Percentiles rank a stretch among this genome's conserved stretches.
These are phyloP conservation scores for Kappamyces sp. DNA, from an alignment of 192 early-diverging fungal genomes.

Conservation along the genomic window DNA sequence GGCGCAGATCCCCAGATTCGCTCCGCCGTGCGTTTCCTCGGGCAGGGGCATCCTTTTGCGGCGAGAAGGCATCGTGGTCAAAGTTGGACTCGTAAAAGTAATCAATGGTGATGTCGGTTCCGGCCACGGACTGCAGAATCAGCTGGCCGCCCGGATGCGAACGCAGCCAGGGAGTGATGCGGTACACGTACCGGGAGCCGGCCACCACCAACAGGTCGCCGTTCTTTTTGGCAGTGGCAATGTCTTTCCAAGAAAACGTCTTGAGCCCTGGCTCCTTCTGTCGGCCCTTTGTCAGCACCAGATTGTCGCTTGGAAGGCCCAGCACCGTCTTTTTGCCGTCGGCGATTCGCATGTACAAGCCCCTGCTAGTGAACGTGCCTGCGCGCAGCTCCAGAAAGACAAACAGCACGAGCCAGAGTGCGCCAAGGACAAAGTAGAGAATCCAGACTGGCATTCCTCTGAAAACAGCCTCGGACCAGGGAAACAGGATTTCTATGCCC, in stretches of 20 bases:
- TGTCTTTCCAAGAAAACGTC: no score
- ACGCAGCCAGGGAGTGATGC: constrained; percentile 17
- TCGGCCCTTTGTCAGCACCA: no score
- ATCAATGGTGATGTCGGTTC: constrained; percentile 32
- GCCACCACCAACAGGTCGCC: constrained; percentile 26
- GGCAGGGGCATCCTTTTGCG: constrained; percentile 11
- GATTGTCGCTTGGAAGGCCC: no score
- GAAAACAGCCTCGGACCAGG: constrained; percentile 13
- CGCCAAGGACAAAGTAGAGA: constrained; percentile 21
- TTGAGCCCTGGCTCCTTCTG: no score
- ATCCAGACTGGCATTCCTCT: constrained; percentile 16
- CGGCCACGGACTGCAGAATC: constrained; percentile 28
- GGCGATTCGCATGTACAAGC: no score
- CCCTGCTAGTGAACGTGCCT: no score
- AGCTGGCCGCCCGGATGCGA: constrained; percentile 27
- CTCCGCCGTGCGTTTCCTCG: neutral
- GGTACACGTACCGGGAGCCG: constrained; percentile 20
- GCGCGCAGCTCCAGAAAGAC: constrained; percentile 12
- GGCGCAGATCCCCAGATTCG: neutral
- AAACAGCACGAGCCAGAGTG: constrained; percentile 25
- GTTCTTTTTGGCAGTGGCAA: neutral
- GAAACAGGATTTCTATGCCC: constrained; percentile 30
- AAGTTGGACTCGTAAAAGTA: constrained; percentile 18
- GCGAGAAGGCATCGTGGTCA: constrained; percentile 11
- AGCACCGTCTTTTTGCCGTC: no score